Base-by-base conservation (phyloP, 2,329 filamentous ascomycete species). In the Ascochyta koolunga region DNA sequence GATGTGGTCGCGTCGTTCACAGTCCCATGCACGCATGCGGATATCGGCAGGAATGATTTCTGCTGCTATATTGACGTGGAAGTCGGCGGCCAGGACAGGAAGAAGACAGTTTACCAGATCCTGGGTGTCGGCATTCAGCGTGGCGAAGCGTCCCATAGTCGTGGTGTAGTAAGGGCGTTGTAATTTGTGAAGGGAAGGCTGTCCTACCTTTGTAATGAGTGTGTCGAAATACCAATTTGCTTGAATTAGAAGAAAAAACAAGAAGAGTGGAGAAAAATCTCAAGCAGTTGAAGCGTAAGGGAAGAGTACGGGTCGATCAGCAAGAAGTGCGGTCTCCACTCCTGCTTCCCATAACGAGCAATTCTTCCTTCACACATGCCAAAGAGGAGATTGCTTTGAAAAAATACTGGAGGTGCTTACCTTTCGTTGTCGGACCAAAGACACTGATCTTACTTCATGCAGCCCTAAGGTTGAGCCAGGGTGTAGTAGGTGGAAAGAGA, bases 1-100 rank as follows among this genome's bases (percentile, higher is more conserved):
- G 60, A 72, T 71, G 50, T 73, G 69, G 16, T 73, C 69, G 18
- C 69, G 66, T 13, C 69, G 61, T 22, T 72, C 69, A 29, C 67
- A 69, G 54, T 74, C 71, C 69, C 70, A 74, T 8, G 56, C 54
- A n/a, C 71, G 69, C 70, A 74, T 73, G 38, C 70, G 68, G 29
- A 74, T 73, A n/a, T 73, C 67, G 24, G 65, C 53, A 1, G 70
- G 71, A 25, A 74, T 71, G 50, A 71, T 63, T 1, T 71, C 65
- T 6, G 62, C 42, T 4, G 58, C 43, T n/a, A 68, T 54, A 1
- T 58, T 31, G 21, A 72, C 37, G 0, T 60, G 49, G 40, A 65
- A 74, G 25, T 65, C 63, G 19, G 54, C 15, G n/a, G 68, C 68
- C 22, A 73, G 60, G 2, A 62, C 63, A 18, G 69, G 70, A 15